Percentiles rank a stretch among this genome's conserved stretches.
Evolutionary conservation across 352 stramenopile genomes (phyloP).

Genomic region (Phytophthora palmivora): DNA sequence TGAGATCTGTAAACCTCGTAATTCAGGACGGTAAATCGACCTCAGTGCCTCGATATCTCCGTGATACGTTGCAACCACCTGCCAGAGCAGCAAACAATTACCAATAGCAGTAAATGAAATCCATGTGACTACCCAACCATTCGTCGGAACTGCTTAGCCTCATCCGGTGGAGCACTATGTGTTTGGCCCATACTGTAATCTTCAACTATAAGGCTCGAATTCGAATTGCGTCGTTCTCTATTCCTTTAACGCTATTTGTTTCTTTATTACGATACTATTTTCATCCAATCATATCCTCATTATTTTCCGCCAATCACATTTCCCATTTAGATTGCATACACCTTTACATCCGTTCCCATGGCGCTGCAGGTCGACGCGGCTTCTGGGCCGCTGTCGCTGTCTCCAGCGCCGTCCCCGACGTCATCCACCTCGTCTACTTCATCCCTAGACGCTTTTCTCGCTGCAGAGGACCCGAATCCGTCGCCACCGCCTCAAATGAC

Average conservation of each 20-base stretch:
- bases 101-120: background rate
- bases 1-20: constrained; percentile 76
- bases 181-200: constrained; percentile 70
- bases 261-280: too few species aligned
- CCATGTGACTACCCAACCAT: constrained; percentile 42
- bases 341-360: constrained; percentile 4
- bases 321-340: too few species aligned
- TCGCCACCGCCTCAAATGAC: constrained; percentile 35
- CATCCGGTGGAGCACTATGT: constrained; percentile 56
- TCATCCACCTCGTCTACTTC: constrained; percentile 40
- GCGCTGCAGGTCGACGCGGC: constrained; percentile 4
- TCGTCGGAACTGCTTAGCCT: constrained; percentile 64
- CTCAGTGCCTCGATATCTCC: constrained; percentile 54
- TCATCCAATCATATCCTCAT: background rate
- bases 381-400: constrained; percentile 25
- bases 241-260: too few species aligned
- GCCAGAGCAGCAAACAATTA: background rate
- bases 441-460: constrained; percentile 40
- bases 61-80: constrained; percentile 61
- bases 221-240: too few species aligned
- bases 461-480: constrained; percentile 28
- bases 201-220: too few species aligned
- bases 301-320: constrained; percentile 16
- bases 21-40: constrained; percentile 44
- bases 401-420: constrained; percentile 23